A percentile compares a stretch with the other conserved stretches of the same genome.
These are phyloP conservation scores for Omphalotus olearius DNA, from an alignment of 1,284 basidiomycete species.

Conservation along the genomic window DNA sequence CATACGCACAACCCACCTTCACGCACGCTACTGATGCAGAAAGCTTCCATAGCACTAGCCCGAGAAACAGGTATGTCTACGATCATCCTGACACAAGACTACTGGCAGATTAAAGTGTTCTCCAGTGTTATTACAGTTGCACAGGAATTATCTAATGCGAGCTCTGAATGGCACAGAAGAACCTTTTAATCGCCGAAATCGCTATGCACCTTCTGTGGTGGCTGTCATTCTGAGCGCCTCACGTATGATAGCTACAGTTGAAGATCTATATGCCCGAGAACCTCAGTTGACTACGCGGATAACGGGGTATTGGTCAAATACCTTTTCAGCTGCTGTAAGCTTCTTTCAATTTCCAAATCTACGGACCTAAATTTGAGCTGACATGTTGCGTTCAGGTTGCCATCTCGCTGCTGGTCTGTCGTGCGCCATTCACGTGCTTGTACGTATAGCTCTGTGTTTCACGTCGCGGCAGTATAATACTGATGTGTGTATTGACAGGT, in stretches of 20 bases:
- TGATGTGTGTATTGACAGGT: constrained; percentile 13
- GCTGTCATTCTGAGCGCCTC: constrained; percentile 54
- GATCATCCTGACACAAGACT: not conserved
- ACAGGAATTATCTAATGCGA: constrained; percentile 61
- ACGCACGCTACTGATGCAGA: constrained; percentile 48
- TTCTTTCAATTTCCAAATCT: constrained; percentile 7
- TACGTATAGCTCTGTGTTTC: constrained; percentile 1
- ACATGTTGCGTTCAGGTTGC: constrained; percentile 30
- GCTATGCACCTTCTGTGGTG: constrained; percentile 58
- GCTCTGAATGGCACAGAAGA: constrained; percentile 51
- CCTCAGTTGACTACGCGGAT: constrained; percentile 52
- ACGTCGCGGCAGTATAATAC: not conserved
- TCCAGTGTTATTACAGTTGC: constrained; percentile 59
- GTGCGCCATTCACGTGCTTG: constrained; percentile 42
- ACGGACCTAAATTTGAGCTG: not conserved
- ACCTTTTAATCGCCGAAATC: constrained; percentile 46
- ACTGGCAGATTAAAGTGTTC: not conserved
- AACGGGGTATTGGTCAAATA: constrained; percentile 61
- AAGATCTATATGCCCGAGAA: constrained; percentile 50
- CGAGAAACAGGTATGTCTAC: constrained; percentile 47
- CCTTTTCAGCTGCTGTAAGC: constrained; percentile 62
- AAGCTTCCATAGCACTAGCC: constrained; percentile 49
- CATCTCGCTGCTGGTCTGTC: constrained; percentile 38
- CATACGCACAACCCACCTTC: constrained; percentile 30
- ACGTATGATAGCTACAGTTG: constrained; percentile 50